Evolutionary conservation across 441 rosid species (phyloP), one percentile per base, ranked within the genome.

Genomic region (Mallotus japonicus): DNA sequence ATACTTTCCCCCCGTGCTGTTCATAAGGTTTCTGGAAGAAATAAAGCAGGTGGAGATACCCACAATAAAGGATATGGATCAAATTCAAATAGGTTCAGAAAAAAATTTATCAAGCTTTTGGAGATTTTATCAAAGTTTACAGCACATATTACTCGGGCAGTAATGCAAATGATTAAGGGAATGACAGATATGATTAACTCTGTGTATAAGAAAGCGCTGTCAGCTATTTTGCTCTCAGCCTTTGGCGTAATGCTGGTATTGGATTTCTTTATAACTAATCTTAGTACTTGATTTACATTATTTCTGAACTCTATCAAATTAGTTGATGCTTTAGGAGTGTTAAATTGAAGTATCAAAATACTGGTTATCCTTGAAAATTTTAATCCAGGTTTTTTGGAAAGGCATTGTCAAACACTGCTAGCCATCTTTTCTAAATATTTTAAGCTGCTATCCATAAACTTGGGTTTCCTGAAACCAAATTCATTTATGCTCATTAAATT

Each of bases 231-330:
- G 67, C 82, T 84, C 69, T 90, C 99, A 28, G 73, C 86, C 69
- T 63, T 92, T n/a, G 92, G 85, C 66, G 79, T 89, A 49, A 83
- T 85, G 88, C 90, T 94, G 97, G 99, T 92, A 89, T 49, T 4
- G 40, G 68, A 40, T 40, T 57, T 62, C 53, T 54, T 51, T 57
- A 20, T 51, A 22, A 51, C 46, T 8, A 16, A 24, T 77, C 57
- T 58, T 58, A 22, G 42, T 70, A n/a, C 47, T 74, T 32, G 46
- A 57, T 66, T 70, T 77, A 72, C 54, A 50, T 62, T 40, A 16
- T 67, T 59, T 79, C 59, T 56, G 40, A 34, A 34, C 40, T 34
- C 40, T 34, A 34, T 34, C 5, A 5, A 34, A 34, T 34, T 34
- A 34, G 40, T 34, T 34, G 40, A 34, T 34, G 5, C 40, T 34